Base-by-base conservation (phyloP, 176 grass and related monocot genomes). In the Juncus effusus region DNA sequence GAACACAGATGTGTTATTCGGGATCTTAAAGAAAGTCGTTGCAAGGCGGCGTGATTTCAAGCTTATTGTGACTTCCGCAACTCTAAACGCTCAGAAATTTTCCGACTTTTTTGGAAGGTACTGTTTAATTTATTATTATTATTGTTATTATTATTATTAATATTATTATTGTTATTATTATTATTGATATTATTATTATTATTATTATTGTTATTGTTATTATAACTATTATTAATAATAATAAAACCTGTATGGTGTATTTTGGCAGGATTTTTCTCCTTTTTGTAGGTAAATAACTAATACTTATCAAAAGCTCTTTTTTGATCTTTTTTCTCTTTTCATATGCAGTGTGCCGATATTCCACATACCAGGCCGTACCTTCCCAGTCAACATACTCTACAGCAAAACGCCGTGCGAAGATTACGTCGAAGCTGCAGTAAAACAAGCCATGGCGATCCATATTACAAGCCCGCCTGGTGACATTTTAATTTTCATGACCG, bases 71-170 rank as follows among this genome's bases (percentile, higher is more conserved):
- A 81, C 79, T 0, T 81, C 94, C 75, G 88, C 94, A 41, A 97
- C 94, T 45, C 66, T 97, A 70, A 97, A 97, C 86, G 83, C 88
- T 39, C 82, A 97, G 59, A 97, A 97, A 62, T 97, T 97, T 71
- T 97, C 94, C 6, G 89, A 93, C 40, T 97, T 97, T 59, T 92
- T 97, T 80, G 94, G 94, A 89, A 87, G 94, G 94, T 97, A 77
- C 40, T 40, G 49, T 64, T 54, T 12, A 45, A 62, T 62, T 70
- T 3, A 28, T 28, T 28, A 28, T 28, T 28, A 28, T 28, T 28
- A 28, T 9, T 15, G 37, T 3, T 41, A 8, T 69, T 28, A 28
- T 28, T 28, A 28, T 28, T 28, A 28, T 28, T 28, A 28, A 1
- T 28, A 28, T 28, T 28, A 28, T 28, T 28, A 28, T 28, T 28